Base-by-base conservation (phyloP, 2,329 filamentous ascomycete genomes). In the Fusarium robinianum region DNA sequence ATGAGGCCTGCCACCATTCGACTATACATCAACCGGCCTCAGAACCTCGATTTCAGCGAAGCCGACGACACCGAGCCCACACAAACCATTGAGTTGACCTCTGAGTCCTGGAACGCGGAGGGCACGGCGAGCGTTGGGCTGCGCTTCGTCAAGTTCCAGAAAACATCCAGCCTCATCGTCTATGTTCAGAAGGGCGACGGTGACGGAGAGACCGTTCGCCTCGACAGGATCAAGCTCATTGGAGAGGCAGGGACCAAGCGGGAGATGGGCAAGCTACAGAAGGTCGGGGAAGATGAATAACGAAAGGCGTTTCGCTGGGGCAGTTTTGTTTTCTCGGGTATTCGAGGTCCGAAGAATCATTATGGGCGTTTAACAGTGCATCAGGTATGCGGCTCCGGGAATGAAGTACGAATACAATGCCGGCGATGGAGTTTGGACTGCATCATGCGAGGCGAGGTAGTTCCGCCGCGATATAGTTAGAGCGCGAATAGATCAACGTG, bases 71-170 rank as follows among this genome's bases (percentile, higher is more conserved):
- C 88, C 39, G 78, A 85, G 34, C 80, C 88, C 1, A 91, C 88
- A 11, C 94, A 99, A 70, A 79, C 77, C 38, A 82, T 96, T 47
- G 85, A 85, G 60, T 77, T 99, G 29, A 76, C 78, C 49, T 75
- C 84, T 31, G 77, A 79, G 38, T 89, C 96, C 63, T 99, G 94
- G 92, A 88, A 90, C 67, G 74, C 78, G 30, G 82, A 88, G 10
- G 86, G 84, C 37, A 92, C 88, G 7, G 86, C 83, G 10, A 87
- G 77, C 60, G 72, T 92, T 40, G 72, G 79, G 30, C 72, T 97
- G 60, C 87, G 91, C 10, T 96, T 92, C 63, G 94, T 99, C 71
- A 96, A 96, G 73, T 99, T 97, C 76, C 94, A 97, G 72, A 95
- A 90, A 64, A 87, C 96, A 40, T 87, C 83, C 47, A 94, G 85